A percentile compares a stretch with the other conserved stretches of the same genome.
These are phyloP conservation scores for Dioszegia crocea DNA, from an alignment of 768 basidiomycete genomes.

Conservation along the genomic window DNA sequence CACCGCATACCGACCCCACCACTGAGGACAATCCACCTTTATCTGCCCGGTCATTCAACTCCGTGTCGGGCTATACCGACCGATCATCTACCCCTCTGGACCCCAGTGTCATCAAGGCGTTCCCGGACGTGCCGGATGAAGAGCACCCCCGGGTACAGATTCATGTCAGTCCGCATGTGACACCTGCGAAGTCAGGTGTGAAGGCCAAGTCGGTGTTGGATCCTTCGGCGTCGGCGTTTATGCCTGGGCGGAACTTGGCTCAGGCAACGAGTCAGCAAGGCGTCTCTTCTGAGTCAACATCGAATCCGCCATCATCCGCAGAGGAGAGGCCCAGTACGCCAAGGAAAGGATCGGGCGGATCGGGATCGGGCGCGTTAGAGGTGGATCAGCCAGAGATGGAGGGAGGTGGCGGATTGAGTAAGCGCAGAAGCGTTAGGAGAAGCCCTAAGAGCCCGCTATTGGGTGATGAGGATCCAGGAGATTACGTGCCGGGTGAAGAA, in stretches of 20 bases:
- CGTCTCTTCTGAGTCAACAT: too few species aligned
- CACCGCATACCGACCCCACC: conserved; percentile 9
- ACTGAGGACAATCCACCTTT: neutral
- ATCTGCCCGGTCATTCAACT: neutral
- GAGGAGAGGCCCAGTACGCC: neutral
- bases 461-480: conserved; percentile 44
- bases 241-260: too few species aligned
- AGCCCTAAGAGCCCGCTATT: conserved; percentile 37
- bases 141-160: conserved; percentile 39
- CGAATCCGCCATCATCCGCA: neutral
- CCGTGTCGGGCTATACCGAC: neutral
- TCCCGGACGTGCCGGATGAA: conserved; percentile 43
- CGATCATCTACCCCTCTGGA: conserved; percentile 31
- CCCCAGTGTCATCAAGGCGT: conserved; percentile 23
- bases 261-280: too few species aligned
- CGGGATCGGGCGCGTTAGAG: too few species aligned
- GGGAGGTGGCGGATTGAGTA: neutral
- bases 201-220: neutral
- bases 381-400: neutral
- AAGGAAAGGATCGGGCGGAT: too few species aligned
- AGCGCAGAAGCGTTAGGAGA: conserved; percentile 5
- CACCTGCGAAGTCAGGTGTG: conserved; percentile 12
- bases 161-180: conserved; percentile 30
- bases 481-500: conserved; percentile 37
- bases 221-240: too few species aligned